These are phyloP conservation scores for Globisporangium cystogenes DNA, from an alignment of 352 stramenopile genomes.

Conservation along the genomic window DNA sequence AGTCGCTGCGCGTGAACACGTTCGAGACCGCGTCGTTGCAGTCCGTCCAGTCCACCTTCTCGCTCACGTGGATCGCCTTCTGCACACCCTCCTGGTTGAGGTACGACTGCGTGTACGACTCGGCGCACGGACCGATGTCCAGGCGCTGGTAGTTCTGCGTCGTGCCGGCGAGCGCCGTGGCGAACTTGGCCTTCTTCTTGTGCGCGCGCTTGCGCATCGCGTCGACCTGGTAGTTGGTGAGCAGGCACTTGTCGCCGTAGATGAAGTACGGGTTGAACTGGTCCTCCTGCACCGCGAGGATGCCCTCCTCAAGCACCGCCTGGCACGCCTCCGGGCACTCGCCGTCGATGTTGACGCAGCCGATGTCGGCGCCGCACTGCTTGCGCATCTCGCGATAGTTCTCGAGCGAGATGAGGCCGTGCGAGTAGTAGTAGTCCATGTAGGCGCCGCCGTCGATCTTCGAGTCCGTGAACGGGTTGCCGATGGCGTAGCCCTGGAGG, in stretches of 20 bases:
- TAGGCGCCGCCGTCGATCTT: conserved; percentile 58
- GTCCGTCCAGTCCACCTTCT: conserved; percentile 50
- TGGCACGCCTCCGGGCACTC: conserved; percentile 40
- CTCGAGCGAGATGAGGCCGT: conserved; percentile 79
- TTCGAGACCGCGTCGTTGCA: conserved; percentile 57
- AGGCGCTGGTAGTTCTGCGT: conserved; percentile 23
- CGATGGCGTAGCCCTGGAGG: conserved; percentile 71
- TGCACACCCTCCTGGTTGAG: conserved; percentile 55
- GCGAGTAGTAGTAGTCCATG: conserved; percentile 86
- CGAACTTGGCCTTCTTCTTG: conserved; percentile 21
- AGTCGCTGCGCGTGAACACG: conserved; percentile 51
- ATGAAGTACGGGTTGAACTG: conserved; percentile 76
- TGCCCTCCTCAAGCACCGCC: conserved; percentile 41
- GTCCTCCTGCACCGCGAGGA: conserved; percentile 33
- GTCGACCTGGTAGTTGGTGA: conserved; percentile 48
- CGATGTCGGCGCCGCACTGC: conserved; percentile 45
- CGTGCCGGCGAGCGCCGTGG: conserved; percentile 11
- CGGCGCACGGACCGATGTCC: conserved; percentile 58
- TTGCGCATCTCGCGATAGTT: conserved; percentile 60
- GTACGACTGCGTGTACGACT: conserved; percentile 63
- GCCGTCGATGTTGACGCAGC: conserved; percentile 50
- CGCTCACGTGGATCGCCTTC: conserved; percentile 45
- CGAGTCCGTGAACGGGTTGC: conserved; percentile 66
- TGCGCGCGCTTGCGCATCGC: conserved; percentile 37
- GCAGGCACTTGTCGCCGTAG: conserved; percentile 74